Conservation (phyloP, 2,329 filamentous ascomycete genomes). For the Juglanconis oblonga region DNA sequence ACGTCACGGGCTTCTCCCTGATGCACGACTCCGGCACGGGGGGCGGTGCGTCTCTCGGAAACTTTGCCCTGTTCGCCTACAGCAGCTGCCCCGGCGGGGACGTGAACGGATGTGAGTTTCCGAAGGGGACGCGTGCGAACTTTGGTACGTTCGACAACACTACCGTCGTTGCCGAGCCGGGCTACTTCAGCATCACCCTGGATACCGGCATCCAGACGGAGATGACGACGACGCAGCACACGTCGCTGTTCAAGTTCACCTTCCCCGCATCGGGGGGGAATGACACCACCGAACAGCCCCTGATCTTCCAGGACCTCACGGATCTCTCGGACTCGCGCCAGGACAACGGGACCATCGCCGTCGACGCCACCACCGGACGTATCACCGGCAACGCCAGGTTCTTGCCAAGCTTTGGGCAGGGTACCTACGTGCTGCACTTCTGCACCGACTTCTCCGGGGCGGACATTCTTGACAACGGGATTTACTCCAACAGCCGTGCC, state of each 20-base stretch:
- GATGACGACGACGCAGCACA: slow-evolving; percentile 65
- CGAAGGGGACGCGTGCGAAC: slow-evolving; percentile 40
- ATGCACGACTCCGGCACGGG: slow-evolving; percentile 60
- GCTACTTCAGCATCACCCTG: slow-evolving; percentile 63
- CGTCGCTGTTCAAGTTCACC: slow-evolving; percentile 63
- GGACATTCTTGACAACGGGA: slow-evolving; percentile 55
- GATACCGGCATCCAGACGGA: slow-evolving; percentile 58
- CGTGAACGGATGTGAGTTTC: slow-evolving; percentile 60
- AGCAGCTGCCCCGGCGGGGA: slow-evolving; percentile 58
- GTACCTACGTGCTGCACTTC: slow-evolving; percentile 58
- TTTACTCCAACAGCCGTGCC: slow-evolving; percentile 58
- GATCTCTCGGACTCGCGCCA: slow-evolving; percentile 61
- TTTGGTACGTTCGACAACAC: slow-evolving; percentile 46
- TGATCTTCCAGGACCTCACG: slow-evolving; percentile 64
- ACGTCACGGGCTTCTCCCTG: slow-evolving; percentile 53
- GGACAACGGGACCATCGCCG: slow-evolving; percentile 53
- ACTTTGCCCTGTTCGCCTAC: slow-evolving; percentile 71
- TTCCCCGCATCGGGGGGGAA: slow-evolving; percentile 46
- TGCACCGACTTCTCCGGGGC: slow-evolving; percentile 66
- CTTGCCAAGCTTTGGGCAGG: slow-evolving; percentile 62
- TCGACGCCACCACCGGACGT: slow-evolving; percentile 55
- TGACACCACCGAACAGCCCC: slow-evolving; percentile 44
- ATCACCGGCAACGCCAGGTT: slow-evolving; percentile 64
- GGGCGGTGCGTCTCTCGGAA: slow-evolving; percentile 61
- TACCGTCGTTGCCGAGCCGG: slow-evolving; percentile 56